Evolutionary conservation across 805 yeast genomes (phyloP).

Genomic region (Metschnikowia sp.): DNA sequence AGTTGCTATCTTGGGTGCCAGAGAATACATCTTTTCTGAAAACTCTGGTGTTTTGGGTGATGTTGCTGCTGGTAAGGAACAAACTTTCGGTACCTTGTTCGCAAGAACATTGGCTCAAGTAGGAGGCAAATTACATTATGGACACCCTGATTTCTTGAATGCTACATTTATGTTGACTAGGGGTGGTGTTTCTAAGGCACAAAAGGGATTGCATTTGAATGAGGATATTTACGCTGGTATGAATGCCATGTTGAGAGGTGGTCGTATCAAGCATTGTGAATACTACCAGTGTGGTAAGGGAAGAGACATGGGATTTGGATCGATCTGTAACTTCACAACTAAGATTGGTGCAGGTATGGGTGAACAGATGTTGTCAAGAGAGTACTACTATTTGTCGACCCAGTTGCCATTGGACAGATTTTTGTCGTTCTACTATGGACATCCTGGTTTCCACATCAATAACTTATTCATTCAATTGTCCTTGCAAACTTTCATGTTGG

Average conservation of each 20-base stretch:
- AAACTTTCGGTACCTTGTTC: constrained; percentile 80
- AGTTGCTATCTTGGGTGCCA: constrained; percentile 79
- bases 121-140: constrained; percentile 82
- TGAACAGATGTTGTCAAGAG: constrained; percentile 80
- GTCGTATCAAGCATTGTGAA: constrained; percentile 80
- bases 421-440: constrained; percentile 78
- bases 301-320: constrained; percentile 79
- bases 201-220: constrained; percentile 75
- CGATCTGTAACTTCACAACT: constrained; percentile 76
- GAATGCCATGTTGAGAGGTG: constrained; percentile 75
- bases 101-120: constrained; percentile 79
- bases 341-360: constrained; percentile 92
- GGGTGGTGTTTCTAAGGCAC: constrained; percentile 86
- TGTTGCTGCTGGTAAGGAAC: constrained; percentile 86
- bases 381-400: constrained; percentile 74
- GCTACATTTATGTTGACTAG: constrained; percentile 75
- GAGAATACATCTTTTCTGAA: constrained; percentile 82
- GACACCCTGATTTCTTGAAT: constrained; percentile 82
- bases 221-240: constrained; percentile 88
- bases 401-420: constrained; percentile 76
- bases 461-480: constrained; percentile 72
- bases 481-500: constrained; percentile 51
- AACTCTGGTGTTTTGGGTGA: constrained; percentile 81
- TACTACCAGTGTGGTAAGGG: constrained; percentile 87
- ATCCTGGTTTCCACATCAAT: constrained; percentile 82